Base-by-base conservation (phyloP, 148 eudicot species). In the Spergularia marina region DNA sequence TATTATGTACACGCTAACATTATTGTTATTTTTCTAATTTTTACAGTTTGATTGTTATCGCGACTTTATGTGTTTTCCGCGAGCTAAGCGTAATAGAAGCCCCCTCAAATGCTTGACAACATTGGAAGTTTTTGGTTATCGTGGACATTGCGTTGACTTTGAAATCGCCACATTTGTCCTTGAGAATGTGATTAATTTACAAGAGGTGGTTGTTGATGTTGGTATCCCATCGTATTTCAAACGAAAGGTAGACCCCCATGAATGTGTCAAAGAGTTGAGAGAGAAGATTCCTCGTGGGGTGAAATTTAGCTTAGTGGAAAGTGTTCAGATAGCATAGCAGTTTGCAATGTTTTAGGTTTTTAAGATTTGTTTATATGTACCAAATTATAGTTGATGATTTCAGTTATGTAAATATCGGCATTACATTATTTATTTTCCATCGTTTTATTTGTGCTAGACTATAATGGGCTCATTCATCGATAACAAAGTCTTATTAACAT, bases 171-270 rank as follows among this genome's bases (percentile, higher is more conserved):
- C 53, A 3, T 72, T 36, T 40, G 52, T 58, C 20, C 17, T 72
- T 6, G 75, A 72, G 75, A 72, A 72, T 57, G 75, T 65, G 5
- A 18, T 56, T 57, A 58, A 41, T 11, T 52, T 72, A 12, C 62
- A 57, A 41, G 53, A 72, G 25, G 75, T 72, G 41, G 17, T 72
- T 58, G 53, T 58, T 41, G 64, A 56, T 8, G 25, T 72, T 18
- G 17, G 36, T 30, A 20, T 7, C 17, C 53, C 6, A 5, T 6
- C 16, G 4, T 8, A 2, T 34, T 12, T 12, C 14, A 4, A 10
- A 34, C 16, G 53, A 9, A 36, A 8, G 25, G 36, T 17, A 40
- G 18, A 14, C 10, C 4, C 70, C 4, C 53, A 13, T 44, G 20
- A 16, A 8, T 53, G 53, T 72, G 3, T 57, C 18, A 17, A 41